A percentile compares a stretch with the other conserved stretches of the same genome.
Conservation (phyloP, 345 rosid genomes). For the Salix arbutifolia region DNA sequence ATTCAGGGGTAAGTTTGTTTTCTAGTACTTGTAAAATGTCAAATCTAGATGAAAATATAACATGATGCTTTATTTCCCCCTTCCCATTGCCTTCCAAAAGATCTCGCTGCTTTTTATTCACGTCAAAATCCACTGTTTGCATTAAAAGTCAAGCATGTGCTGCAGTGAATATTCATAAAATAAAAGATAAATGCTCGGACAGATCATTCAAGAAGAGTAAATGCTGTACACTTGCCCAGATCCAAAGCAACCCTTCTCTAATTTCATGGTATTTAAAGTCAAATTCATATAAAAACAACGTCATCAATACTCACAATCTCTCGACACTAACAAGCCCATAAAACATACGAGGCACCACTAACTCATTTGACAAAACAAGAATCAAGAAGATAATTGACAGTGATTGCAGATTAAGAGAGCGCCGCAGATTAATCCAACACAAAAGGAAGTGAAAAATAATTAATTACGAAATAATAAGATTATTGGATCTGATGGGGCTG, state of each 20-base stretch:
- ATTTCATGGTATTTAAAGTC: background rate
- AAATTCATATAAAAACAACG: background rate
- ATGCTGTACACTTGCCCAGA: background rate
- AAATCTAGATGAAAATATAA: background rate
- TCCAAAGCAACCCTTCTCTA: conserved; percentile 19
- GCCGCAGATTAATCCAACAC: conserved; percentile 4
- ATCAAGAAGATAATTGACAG: background rate
- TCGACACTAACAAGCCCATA: background rate
- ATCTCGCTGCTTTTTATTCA: background rate
- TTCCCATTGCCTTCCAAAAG: background rate
- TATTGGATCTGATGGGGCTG: conserved; percentile 40
- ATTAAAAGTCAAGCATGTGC: conserved; percentile 23
- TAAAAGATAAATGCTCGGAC: background rate
- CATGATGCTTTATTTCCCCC: background rate
- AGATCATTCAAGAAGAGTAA: conserved; percentile 1
- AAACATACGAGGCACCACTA: background rate
- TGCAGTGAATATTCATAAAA: background rate
- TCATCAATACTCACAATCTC: conserved; percentile 7
- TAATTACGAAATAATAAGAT: conserved; percentile 30
- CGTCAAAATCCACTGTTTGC: background rate
- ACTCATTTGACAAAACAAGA: conserved; percentile 13
- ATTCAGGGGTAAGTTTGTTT: background rate
- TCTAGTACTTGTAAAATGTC: background rate
- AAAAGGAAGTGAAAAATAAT: background rate
- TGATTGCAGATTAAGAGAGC: background rate